Conservation (phyloP, 2,329 filamentous ascomycete species). For the Aspergillus oerlinghausenensis region DNA sequence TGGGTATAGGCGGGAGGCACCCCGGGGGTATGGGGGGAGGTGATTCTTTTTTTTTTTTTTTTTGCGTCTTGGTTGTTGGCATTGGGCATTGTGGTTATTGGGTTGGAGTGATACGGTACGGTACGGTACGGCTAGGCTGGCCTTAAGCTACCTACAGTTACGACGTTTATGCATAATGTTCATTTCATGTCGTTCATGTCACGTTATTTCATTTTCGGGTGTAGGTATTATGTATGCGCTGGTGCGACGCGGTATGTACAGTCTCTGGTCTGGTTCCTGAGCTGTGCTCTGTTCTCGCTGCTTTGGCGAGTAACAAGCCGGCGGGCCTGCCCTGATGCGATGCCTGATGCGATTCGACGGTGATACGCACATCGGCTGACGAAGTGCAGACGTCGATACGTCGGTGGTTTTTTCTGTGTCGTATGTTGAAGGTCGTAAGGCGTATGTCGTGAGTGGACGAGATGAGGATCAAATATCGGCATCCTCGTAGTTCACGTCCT, state of each 20-base stretch:
- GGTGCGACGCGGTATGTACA: not conserved
- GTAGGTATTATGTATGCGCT: not conserved
- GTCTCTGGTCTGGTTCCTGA: not conserved
- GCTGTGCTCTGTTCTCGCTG: not conserved
- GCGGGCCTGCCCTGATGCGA: not conserved
- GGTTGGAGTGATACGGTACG: not conserved
- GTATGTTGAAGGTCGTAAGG: not conserved
- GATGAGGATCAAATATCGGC: constrained; percentile 15
- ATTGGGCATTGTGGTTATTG: not conserved
- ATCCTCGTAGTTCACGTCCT: constrained; percentile 50
- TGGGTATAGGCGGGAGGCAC: constrained; percentile 38
- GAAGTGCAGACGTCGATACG: not conserved
- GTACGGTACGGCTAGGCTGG: not conserved
- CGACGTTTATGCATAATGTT: not conserved
- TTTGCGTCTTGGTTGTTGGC: not conserved
- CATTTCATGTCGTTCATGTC: not conserved
- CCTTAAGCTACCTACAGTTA: not conserved
- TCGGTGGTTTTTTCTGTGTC: not conserved
- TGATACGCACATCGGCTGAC: not conserved
- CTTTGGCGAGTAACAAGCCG: too few species aligned
- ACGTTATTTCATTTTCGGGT: not conserved
- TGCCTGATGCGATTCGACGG: not conserved
- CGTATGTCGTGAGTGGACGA: not conserved
- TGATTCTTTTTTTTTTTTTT: not conserved
- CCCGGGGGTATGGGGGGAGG: constrained; percentile 1